phyloP scores from a whole-genome alignment of 352 stramenopile species.

The Phytophthora hibernalis region DNA sequence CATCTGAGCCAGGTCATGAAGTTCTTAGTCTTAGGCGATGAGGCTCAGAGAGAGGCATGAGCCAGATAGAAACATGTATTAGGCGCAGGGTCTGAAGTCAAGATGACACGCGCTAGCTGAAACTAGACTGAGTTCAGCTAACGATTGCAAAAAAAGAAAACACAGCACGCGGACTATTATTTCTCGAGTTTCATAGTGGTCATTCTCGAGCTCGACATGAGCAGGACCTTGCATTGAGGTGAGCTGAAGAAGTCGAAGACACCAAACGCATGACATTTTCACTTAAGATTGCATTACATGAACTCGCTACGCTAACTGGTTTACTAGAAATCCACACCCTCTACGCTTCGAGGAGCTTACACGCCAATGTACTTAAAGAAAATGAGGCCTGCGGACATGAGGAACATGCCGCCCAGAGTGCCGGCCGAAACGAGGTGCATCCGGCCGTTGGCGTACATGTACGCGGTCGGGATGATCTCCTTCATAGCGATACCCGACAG shows the following conservation, averaged over 20 bases:
- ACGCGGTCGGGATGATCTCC: slow-evolving; percentile 93
- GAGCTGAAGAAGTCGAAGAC: neutral
- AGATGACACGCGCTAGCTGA: slow-evolving; percentile 18
- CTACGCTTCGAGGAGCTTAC: slow-evolving; percentile 22
- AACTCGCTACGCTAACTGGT: slow-evolving; percentile 21
- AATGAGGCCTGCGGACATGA: slow-evolving; percentile 91
- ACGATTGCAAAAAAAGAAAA: too few relatives aligned
- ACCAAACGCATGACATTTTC: slow-evolving; percentile 15
- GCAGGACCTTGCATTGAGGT: too few relatives aligned
- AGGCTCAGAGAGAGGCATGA: slow-evolving; percentile 11
- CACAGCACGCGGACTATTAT: too few relatives aligned
- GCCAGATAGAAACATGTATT: slow-evolving; percentile 1
- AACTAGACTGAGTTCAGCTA: slow-evolving; percentile 1
- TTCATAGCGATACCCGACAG: slow-evolving; percentile 93
- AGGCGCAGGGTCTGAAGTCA: slow-evolving; percentile 1
- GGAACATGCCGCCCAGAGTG: slow-evolving; percentile 82
- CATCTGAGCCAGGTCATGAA: neutral
- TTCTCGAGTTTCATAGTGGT: too few relatives aligned
- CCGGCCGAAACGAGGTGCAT: slow-evolving; percentile 87
- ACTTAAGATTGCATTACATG: slow-evolving; percentile 26
- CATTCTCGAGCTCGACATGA: too few relatives aligned
- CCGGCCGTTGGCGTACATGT: slow-evolving; percentile 89
- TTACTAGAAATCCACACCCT: slow-evolving; percentile 15
- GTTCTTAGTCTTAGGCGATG: slow-evolving; percentile 4
- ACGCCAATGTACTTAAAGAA: slow-evolving; percentile 85